Evolutionary conservation across 805 yeast species (phyloP).

Genomic region (Aciculoconidium aculeatum): DNA sequence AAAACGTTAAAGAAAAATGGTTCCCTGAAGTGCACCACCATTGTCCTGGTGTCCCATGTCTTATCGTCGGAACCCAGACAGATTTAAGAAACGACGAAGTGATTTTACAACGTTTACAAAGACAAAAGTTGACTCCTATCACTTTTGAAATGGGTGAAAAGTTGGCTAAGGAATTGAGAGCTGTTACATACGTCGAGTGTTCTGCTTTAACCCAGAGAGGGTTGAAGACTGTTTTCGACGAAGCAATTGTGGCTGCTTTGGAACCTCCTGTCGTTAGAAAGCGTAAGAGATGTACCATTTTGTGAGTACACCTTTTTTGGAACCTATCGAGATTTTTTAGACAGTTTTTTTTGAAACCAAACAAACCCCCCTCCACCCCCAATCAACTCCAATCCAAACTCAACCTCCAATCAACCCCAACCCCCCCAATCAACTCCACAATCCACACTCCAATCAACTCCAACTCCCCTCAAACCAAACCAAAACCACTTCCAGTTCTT

Average conservation of each 20-base stretch:
- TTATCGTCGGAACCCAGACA: constrained; percentile 94
- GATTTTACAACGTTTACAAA: constrained; percentile 79
- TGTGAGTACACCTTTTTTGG: constrained; percentile 39
- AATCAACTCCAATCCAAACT: too few species aligned
- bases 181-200: constrained; percentile 96
- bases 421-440: too few species aligned
- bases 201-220: constrained; percentile 97
- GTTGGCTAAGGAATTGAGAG: constrained; percentile 88
- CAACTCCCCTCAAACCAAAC: constrained; percentile 1
- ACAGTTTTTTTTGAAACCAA: constrained; percentile 1
- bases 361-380: too few species aligned
- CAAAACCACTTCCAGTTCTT: constrained; percentile 1
- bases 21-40: constrained; percentile 95
- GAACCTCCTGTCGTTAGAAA: constrained; percentile 91
- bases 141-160: constrained; percentile 84
- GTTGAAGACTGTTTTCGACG: constrained; percentile 95
- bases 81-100: constrained; percentile 93
- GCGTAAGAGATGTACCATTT: constrained; percentile 78
- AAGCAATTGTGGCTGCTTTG: constrained; percentile 95
- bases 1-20: constrained; percentile 98
- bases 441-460: constrained; percentile 1
- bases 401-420: too few species aligned
- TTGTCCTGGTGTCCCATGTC: constrained; percentile 97
- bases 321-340: background rate
- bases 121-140: constrained; percentile 86